These are phyloP conservation scores for Stagonosporopsis cucurbitacearum DNA, from an alignment of 2,329 filamentous ascomycete species.

Conservation along the genomic window DNA sequence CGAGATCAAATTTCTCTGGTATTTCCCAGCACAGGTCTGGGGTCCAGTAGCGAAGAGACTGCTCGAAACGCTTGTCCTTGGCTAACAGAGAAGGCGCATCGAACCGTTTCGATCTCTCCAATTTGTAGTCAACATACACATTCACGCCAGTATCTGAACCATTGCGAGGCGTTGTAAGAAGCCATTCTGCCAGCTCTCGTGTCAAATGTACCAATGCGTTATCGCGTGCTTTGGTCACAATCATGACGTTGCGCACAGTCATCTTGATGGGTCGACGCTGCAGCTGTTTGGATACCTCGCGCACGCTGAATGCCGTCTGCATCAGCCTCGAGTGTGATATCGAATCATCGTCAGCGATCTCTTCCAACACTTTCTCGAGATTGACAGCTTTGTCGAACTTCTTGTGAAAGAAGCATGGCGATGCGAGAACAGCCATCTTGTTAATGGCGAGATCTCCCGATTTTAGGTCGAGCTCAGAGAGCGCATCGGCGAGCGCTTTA, in stretches of 20 bases:
- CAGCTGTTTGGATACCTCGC: constrained; percentile 94
- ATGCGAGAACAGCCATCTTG: constrained; percentile 74
- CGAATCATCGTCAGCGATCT: constrained; percentile 85
- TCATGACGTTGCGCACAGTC: constrained; percentile 94
- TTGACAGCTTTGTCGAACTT: constrained; percentile 96
- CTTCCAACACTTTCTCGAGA: constrained; percentile 91
- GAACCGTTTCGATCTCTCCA: constrained; percentile 87
- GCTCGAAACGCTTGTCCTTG: constrained; percentile 75
- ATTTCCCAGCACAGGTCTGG: constrained; percentile 93
- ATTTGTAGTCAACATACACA: constrained; percentile 97
- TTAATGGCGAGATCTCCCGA: constrained; percentile 51
- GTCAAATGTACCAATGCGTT: constrained; percentile 91
- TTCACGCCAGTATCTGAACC: constrained; percentile 89
- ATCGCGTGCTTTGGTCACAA: constrained; percentile 96
- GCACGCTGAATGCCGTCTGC: constrained; percentile 92
- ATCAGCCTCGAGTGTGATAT: constrained; percentile 93
- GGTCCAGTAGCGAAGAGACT: constrained; percentile 94
- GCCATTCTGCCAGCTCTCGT: constrained; percentile 84
- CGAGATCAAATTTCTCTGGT: constrained; percentile 94
- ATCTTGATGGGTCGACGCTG: constrained; percentile 90
- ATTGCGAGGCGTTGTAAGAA: constrained; percentile 87
- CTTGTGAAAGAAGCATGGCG: constrained; percentile 97
- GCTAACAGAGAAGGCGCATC: constrained; percentile 74
- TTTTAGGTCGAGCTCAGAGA: constrained; percentile 59
- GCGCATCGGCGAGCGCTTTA: constrained; percentile 68